phyloP scores from a whole-genome alignment of 371 early-diverging fungal species.

The Mortierella sp. region DNA sequence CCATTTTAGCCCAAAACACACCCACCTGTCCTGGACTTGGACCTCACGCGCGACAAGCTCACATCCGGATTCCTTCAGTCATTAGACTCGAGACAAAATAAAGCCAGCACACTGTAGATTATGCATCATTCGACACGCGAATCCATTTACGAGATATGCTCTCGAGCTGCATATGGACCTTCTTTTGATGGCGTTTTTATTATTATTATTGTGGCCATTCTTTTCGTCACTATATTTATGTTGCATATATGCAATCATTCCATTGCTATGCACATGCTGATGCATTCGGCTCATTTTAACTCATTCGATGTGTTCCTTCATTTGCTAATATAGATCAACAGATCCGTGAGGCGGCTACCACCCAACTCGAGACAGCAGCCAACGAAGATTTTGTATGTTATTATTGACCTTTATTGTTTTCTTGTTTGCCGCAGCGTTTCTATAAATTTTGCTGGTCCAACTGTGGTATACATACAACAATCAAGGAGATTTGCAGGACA shows the following conservation, averaged over 20 bases:
- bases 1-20: neutral
- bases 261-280: neutral
- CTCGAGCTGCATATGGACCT: conserved; percentile 2
- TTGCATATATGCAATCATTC: conserved; percentile 14
- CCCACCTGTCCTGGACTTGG: neutral
- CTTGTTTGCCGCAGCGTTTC: conserved; percentile 5
- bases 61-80: neutral
- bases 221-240: neutral
- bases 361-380: conserved; percentile 78
- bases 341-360: conserved; percentile 84
- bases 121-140: conserved; percentile 3
- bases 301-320: neutral
- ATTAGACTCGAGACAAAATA: neutral
- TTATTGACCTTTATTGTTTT: conserved; percentile 4
- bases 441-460: conserved; percentile 1
- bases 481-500: neutral
- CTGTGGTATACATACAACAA: conserved; percentile 7
- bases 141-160: conserved; percentile 3
- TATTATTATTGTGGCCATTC: neutral
- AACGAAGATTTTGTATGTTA: conserved; percentile 84
- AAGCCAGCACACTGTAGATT: neutral
- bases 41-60: neutral
- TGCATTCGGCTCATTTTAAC: neutral
- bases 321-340: conserved; percentile 57
- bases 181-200: conserved; percentile 9